A percentile compares a stretch with the other conserved stretches of the same genome.
Evolutionary conservation across 345 rosid species (phyloP).

Genomic region (Ceriops tagal): DNA sequence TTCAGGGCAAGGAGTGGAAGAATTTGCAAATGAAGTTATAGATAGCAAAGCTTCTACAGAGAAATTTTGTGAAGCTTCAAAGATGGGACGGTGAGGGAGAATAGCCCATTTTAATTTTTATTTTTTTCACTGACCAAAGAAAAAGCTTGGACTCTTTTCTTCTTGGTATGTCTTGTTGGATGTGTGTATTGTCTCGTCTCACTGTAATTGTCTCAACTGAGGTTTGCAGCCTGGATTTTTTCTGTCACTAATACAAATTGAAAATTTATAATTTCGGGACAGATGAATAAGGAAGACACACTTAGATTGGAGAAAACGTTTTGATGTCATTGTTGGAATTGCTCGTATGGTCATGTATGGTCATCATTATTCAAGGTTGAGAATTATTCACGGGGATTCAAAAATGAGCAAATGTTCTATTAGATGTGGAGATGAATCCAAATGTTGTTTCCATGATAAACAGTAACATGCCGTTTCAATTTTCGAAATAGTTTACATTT

Average conservation of each 20-base stretch:
- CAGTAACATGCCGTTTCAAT: no score
- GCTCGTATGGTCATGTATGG: conserved; percentile 66
- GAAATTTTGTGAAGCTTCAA: conserved; percentile 60
- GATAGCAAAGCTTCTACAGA: conserved; percentile 59
- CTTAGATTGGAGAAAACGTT: conserved; percentile 52
- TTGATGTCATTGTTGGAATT: conserved; percentile 47
- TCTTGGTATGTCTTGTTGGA: conserved; percentile 41
- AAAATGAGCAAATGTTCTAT: conserved; percentile 57
- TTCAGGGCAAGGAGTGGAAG: conserved; percentile 66
- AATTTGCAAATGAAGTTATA: conserved; percentile 60
- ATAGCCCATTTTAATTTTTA: conserved; percentile 64
- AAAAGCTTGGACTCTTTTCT: conserved; percentile 65
- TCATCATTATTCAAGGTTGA: conserved; percentile 65
- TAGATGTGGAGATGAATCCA: conserved; percentile 46
- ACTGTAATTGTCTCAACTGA: background rate
- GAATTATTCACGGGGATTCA: conserved; percentile 67
- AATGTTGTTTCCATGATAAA: no score
- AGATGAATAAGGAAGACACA: conserved; percentile 37
- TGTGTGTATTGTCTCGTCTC: background rate
- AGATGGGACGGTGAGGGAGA: conserved; percentile 54
- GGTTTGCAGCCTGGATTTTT: background rate
- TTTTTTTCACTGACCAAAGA: conserved; percentile 59
- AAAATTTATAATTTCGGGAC: background rate
- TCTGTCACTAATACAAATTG: background rate
- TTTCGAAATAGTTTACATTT: no score